phyloP scores from a whole-genome alignment of 495 filamentous ascomycete species.

The Talaromyces liani region DNA sequence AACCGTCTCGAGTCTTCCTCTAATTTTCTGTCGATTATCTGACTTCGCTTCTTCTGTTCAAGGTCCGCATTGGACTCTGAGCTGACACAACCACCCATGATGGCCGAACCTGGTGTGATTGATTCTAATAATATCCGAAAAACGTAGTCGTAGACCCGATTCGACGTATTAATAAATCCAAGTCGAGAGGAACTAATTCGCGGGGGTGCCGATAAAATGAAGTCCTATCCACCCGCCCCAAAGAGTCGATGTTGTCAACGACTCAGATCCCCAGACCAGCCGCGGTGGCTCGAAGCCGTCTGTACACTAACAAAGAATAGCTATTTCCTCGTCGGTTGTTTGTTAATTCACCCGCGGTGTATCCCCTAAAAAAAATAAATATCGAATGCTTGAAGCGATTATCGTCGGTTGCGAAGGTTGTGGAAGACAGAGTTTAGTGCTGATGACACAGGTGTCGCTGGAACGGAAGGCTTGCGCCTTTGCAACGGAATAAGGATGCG shows the following conservation, averaged over 20 bases:
- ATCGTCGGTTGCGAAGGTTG: not conserved
- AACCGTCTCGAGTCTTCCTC: constrained; percentile 88
- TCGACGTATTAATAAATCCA: not conserved
- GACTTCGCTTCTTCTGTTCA: constrained; percentile 90
- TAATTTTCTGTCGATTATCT: constrained; percentile 83
- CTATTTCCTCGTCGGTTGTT: not conserved
- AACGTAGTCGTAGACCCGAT: not conserved
- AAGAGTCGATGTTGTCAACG: not conserved
- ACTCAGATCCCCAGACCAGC: not conserved
- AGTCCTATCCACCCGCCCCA: not conserved
- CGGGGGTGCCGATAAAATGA: not conserved
- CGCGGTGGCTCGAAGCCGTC: not conserved
- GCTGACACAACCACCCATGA: constrained; percentile 90
- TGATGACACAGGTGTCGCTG: not conserved
- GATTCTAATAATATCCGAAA: not conserved
- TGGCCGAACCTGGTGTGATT: constrained; percentile 17
- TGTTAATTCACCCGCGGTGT: not conserved
- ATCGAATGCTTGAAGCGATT: not conserved
- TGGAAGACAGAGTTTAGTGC: not conserved
- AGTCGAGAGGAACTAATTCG: not conserved
- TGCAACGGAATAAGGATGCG: not conserved
- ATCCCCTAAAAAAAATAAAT: not conserved
- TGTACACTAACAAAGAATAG: not conserved
- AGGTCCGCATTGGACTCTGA: constrained; percentile 65
- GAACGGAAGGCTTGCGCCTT: not conserved